Conservation (phyloP, 2,329 filamentous ascomycete species). For the Cercospora nicotianae region DNA sequence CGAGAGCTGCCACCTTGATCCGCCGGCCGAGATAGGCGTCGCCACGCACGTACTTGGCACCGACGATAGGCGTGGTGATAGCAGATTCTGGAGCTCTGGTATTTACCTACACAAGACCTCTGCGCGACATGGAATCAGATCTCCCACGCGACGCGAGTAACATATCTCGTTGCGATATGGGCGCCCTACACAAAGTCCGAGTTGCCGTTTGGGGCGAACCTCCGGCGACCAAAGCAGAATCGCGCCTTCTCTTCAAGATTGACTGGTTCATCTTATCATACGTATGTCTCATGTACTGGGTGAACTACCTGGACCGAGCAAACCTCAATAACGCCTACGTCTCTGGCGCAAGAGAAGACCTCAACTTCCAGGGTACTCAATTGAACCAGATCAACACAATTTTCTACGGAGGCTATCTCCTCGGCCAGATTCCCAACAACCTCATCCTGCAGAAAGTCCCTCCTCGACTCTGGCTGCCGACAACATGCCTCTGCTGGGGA, state of each 20-base stretch:
- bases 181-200: constrained; percentile 26
- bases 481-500: constrained; percentile 59
- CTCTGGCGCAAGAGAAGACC: constrained; percentile 55
- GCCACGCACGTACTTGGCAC: neutral
- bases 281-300: constrained; percentile 44
- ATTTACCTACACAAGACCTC: neutral
- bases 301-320: constrained; percentile 48
- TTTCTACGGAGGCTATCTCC: constrained; percentile 43
- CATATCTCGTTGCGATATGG: constrained; percentile 20
- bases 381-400: constrained; percentile 46
- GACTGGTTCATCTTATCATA: constrained; percentile 40
- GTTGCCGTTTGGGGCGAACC: constrained; percentile 33
- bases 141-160: neutral
- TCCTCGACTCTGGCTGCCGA: constrained; percentile 55
- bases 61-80: constrained; percentile 6
- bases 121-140: neutral
- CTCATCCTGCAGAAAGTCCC: constrained; percentile 63
- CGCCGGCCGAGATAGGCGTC: constrained; percentile 2
- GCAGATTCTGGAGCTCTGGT: neutral
- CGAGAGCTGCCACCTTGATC: neutral
- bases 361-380: constrained; percentile 51
- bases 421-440: constrained; percentile 63
- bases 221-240: constrained; percentile 30
- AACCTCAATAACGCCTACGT: constrained; percentile 59
- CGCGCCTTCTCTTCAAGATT: constrained; percentile 32